These are phyloP conservation scores for Gigaspora rosea DNA, from an alignment of 192 early-diverging fungal genomes.

Conservation along the genomic window DNA sequence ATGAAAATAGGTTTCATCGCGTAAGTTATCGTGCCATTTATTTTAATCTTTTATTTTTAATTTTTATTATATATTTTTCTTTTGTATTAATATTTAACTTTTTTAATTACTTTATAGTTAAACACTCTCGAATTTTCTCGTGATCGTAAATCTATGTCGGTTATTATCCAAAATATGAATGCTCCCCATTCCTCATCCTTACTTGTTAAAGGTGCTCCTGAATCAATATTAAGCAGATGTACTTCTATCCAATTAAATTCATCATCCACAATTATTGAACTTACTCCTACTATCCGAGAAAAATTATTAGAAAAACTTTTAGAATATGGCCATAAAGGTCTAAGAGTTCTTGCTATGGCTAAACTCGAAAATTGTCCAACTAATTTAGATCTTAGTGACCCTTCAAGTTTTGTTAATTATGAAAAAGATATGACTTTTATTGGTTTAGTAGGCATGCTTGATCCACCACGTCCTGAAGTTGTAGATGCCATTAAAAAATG, in stretches of 20 bases:
- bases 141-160: constrained; percentile 98
- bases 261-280: constrained; percentile 39
- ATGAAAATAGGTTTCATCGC: constrained; percentile 61
- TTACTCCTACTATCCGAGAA: constrained; percentile 63
- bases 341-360: constrained; percentile 92
- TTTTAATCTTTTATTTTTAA: neutral
- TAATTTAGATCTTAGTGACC: constrained; percentile 57
- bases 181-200: constrained; percentile 46
- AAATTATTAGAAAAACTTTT: constrained; percentile 65
- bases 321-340: constrained; percentile 76
- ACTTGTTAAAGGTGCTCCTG: constrained; percentile 95
- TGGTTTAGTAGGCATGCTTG: constrained; percentile 95
- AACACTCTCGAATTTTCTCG: constrained; percentile 92
- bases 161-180: constrained; percentile 59
- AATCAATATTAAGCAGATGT: constrained; percentile 89
- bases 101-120: neutral
- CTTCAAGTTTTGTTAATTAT: constrained; percentile 65
- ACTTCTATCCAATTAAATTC: constrained; percentile 55
- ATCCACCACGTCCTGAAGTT: constrained; percentile 96
- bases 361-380: constrained; percentile 71
- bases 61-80: neutral
- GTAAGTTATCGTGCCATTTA: constrained; percentile 12
- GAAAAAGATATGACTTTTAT: constrained; percentile 92
- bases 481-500: constrained; percentile 81
- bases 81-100: no score